phyloP scores from a whole-genome alignment of 305 asterid genomes.

The Solanum chacoense region DNA sequence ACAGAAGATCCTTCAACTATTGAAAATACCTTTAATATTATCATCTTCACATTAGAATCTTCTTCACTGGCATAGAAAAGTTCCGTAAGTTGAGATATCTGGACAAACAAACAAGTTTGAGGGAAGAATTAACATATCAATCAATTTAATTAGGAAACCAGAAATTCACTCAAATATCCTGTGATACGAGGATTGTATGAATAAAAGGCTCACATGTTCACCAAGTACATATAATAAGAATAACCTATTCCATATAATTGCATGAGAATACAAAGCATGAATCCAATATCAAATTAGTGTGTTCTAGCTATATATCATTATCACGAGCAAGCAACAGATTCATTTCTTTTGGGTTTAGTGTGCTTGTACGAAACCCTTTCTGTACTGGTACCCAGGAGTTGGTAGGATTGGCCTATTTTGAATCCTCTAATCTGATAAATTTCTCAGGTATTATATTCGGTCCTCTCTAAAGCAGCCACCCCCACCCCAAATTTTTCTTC shows the following conservation, averaged over 20 bases:
- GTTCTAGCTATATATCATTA: too few species aligned
- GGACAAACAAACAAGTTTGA: background rate
- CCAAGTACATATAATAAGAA: background rate
- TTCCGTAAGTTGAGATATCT: constrained; percentile 47
- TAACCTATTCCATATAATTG: background rate
- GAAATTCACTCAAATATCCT: background rate
- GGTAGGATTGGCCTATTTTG: too few species aligned
- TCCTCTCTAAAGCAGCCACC: too few species aligned
- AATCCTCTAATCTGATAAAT: too few species aligned
- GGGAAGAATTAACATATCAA: background rate
- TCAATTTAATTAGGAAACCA: background rate
- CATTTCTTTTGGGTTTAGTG: background rate
- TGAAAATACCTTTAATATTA: constrained; percentile 54
- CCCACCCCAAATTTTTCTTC: too few species aligned
- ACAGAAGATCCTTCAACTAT: background rate
- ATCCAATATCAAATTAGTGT: background rate
- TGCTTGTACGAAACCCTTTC: too few species aligned
- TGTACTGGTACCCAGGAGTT: too few species aligned
- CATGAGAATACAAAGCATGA: background rate
- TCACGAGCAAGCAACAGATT: background rate
- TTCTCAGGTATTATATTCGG: too few species aligned
- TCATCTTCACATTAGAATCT: constrained; percentile 51
- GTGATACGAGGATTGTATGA: background rate
- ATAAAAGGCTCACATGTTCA: background rate
- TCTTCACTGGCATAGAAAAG: constrained; percentile 41